A percentile compares a stretch with the other conserved stretches of the same genome.
Conservation (phyloP, 495 filamentous ascomycete genomes). For the Aspergillus bertholletiae region DNA sequence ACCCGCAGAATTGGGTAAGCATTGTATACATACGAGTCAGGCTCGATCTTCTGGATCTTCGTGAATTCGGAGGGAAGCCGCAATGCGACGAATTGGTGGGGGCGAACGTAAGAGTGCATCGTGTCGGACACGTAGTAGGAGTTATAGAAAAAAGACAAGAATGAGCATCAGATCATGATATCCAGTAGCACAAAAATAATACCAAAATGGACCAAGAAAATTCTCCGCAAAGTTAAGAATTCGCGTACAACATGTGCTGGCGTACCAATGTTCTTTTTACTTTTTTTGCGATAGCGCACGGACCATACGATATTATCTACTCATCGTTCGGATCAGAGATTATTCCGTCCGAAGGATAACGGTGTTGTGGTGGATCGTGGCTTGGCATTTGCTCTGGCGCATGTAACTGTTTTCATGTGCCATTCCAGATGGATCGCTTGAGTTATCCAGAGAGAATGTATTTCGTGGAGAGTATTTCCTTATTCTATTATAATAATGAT, state of each 20-base stretch:
- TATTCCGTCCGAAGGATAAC: no score
- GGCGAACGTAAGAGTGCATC: conserved; percentile 54
- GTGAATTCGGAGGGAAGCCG: conserved; percentile 64
- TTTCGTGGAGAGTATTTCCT: no score
- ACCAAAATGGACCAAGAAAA: neutral
- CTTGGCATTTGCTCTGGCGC: neutral
- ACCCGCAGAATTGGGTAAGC: no score
- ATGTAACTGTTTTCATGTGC: neutral
- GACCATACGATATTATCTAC: conserved; percentile 4
- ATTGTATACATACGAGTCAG: conserved; percentile 76
- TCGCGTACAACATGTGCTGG: neutral
- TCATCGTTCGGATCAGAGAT: neutral
- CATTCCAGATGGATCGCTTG: no score
- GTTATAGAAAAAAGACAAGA: neutral
- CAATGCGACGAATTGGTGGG: conserved; percentile 60
- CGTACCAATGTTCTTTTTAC: conserved; percentile 6
- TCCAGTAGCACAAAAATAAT: neutral
- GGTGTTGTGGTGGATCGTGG: no score
- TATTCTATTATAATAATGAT: no score
- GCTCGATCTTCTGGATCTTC: conserved; percentile 61
- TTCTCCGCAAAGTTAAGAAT: neutral
- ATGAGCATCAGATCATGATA: neutral
- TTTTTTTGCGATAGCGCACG: conserved; percentile 25
- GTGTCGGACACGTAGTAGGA: neutral
- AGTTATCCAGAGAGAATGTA: no score